Conservation (phyloP, 257 asterid genomes). For the Echites panduratus region DNA sequence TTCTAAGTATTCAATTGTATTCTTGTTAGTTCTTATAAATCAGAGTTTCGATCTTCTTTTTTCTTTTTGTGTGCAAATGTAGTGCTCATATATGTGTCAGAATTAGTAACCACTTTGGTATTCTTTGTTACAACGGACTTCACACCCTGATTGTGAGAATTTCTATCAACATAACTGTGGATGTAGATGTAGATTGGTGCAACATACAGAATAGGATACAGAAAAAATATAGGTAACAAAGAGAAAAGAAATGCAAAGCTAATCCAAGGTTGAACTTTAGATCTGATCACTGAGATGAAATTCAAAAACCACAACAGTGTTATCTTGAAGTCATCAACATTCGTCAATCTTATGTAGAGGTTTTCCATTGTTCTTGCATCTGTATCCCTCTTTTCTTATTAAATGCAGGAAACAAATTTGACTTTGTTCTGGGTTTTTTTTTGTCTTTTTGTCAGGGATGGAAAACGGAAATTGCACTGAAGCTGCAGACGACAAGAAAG, state of each 20-base stretch:
- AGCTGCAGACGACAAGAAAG: slow-evolving; percentile 43
- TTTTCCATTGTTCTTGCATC: slow-evolving; percentile 30
- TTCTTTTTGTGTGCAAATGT: background rate
- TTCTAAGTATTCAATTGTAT: slow-evolving; percentile 6
- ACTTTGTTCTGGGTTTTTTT: no score
- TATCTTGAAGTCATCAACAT: slow-evolving; percentile 47
- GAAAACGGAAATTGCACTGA: slow-evolving; percentile 50
- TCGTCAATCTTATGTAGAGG: slow-evolving; percentile 86
- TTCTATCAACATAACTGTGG: no score
- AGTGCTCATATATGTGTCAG: background rate
- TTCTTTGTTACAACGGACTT: background rate
- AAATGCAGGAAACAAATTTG: slow-evolving; percentile 17
- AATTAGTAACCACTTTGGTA: background rate
- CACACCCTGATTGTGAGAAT: background rate
- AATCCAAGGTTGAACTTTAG: background rate
- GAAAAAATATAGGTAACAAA: background rate
- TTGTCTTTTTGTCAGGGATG: no score
- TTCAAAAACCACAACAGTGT: background rate
- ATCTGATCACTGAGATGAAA: background rate
- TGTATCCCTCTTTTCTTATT: slow-evolving; percentile 11
- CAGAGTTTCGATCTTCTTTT: slow-evolving; percentile 2
- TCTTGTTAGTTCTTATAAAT: no score
- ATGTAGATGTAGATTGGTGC: background rate
- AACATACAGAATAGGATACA: background rate
- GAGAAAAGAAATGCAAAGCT: background rate